Percentiles rank a stretch among this genome's conserved stretches.
Evolutionary conservation across 129 eudicot species (phyloP).

Genomic region (Chrysanthemum makinoi): DNA sequence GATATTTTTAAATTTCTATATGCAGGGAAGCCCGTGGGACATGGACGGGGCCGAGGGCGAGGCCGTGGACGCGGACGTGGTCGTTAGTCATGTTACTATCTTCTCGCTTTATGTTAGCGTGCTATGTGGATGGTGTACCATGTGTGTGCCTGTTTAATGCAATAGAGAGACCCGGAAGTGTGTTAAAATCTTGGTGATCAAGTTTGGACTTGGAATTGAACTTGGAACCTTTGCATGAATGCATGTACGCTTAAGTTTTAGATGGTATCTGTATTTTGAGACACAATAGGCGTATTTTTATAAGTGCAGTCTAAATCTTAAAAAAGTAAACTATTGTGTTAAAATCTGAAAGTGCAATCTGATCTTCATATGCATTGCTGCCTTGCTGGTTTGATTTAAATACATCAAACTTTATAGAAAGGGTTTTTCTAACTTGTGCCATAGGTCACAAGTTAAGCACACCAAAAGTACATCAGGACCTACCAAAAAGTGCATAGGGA

Average conservation of each 20-base stretch:
- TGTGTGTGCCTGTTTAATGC: conserved; percentile 8
- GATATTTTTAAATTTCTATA: not conserved
- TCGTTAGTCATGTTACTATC: conserved; percentile 31
- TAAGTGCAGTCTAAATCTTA: not conserved
- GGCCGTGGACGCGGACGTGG: conserved; percentile 81
- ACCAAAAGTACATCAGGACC: no score
- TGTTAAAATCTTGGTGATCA: conserved; percentile 2
- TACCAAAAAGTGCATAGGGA: no score
- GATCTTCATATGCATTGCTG: no score
- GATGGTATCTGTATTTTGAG: not conserved
- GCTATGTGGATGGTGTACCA: conserved; percentile 15
- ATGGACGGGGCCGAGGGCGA: conserved; percentile 77
- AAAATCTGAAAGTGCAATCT: not conserved
- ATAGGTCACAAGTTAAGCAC: no score
- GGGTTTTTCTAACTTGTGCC: no score
- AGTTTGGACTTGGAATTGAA: not conserved
- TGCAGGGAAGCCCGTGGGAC: conserved; percentile 68
- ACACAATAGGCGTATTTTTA: not conserved
- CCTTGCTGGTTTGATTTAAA: not conserved
- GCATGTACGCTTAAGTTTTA: not conserved
- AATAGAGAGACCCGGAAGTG: conserved; percentile 10
- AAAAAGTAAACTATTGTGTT: not conserved
- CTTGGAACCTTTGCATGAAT: not conserved
- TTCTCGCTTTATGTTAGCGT: conserved; percentile 21
- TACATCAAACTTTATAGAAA: no score